Evolutionary conservation across 208 protist species (phyloP).

Genomic region (Leishmania lainsoni): DNA sequence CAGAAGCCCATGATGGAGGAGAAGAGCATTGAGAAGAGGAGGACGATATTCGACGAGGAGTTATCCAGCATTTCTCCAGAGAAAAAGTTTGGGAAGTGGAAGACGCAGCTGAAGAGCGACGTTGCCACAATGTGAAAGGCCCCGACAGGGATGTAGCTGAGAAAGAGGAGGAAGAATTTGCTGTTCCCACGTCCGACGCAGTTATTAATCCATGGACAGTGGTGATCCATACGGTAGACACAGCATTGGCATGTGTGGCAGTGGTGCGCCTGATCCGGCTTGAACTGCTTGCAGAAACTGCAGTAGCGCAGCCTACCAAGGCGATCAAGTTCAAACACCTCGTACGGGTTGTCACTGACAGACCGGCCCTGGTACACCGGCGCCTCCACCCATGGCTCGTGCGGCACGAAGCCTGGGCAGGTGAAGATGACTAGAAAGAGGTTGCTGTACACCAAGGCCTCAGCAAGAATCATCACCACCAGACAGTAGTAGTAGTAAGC

Average conservation of each 20-base stretch:
- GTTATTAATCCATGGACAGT: slow-evolving; percentile 92
- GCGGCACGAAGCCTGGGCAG: slow-evolving; percentile 58
- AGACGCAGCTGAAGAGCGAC: slow-evolving; percentile 50
- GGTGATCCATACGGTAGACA: slow-evolving; percentile 82
- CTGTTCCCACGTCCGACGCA: slow-evolving; percentile 73
- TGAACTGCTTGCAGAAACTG: slow-evolving; percentile 68
- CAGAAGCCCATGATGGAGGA: slow-evolving; percentile 49
- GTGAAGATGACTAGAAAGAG: slow-evolving; percentile 57
- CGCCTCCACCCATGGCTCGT: slow-evolving; percentile 48
- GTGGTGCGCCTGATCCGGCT: slow-evolving; percentile 85
- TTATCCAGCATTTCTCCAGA: slow-evolving; percentile 19
- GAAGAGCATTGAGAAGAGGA: slow-evolving; percentile 47
- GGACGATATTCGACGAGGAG: slow-evolving; percentile 15
- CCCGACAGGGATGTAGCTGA: slow-evolving; percentile 72
- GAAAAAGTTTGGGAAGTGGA: slow-evolving; percentile 43
- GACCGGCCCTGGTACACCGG: slow-evolving; percentile 21
- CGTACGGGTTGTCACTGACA: slow-evolving; percentile 56
- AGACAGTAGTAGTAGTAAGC: slow-evolving; percentile 66
- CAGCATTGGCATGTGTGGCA: slow-evolving; percentile 71
- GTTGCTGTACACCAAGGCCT: slow-evolving; percentile 66
- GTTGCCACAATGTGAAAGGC: slow-evolving; percentile 63
- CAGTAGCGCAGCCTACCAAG: slow-evolving; percentile 68
- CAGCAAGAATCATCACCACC: slow-evolving; percentile 45
- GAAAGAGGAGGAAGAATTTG: slow-evolving; percentile 81
- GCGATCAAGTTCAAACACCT: slow-evolving; percentile 53